A percentile compares a stretch with the other conserved stretches of the same genome.
phyloP scores from a whole-genome alignment of 768 basidiomycete genomes.

The Paxillus rubicundulus region DNA sequence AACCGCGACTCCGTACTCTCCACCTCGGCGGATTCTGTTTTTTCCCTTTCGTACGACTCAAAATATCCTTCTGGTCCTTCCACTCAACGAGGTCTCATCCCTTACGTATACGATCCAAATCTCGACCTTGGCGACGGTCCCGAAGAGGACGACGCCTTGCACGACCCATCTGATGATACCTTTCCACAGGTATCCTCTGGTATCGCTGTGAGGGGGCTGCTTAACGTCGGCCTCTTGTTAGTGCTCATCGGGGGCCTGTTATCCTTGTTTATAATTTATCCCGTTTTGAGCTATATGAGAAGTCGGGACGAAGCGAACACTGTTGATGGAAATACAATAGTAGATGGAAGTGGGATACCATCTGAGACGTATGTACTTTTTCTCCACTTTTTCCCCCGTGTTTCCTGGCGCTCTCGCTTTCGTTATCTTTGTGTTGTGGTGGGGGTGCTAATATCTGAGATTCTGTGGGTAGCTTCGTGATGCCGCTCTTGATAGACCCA shows the following conservation, averaged over 20 bases:
- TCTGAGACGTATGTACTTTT: too few relatives aligned
- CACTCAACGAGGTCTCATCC: constrained; percentile 43
- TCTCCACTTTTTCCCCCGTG: too few relatives aligned
- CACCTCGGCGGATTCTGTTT: constrained; percentile 49
- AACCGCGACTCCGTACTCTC: constrained; percentile 47
- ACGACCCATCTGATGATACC: constrained; percentile 50
- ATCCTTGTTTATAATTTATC: constrained; percentile 78
- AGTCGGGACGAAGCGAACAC: too few relatives aligned
- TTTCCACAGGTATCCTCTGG: constrained; percentile 21
- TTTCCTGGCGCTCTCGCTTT: too few relatives aligned
- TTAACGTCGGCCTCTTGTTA: constrained; percentile 70
- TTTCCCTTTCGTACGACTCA: constrained; percentile 51
- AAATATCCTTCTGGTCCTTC: constrained; percentile 57
- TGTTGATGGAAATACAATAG: too few relatives aligned
- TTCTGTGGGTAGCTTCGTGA: constrained; percentile 15
- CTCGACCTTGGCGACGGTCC: constrained; percentile 44
- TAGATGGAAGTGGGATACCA: too few relatives aligned
- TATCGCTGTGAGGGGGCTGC: constrained; percentile 47
- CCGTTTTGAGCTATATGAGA: constrained; percentile 46
- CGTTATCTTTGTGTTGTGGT: too few relatives aligned
- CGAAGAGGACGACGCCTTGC: constrained; percentile 76
- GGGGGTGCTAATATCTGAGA: too few relatives aligned
- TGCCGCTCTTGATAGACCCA: constrained; percentile 65
- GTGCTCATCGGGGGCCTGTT: constrained; percentile 62
- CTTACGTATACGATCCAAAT: constrained; percentile 71